Evolutionary conservation across 2,329 filamentous ascomycete genomes (phyloP).

Genomic region (Trichoderma sp.): DNA sequence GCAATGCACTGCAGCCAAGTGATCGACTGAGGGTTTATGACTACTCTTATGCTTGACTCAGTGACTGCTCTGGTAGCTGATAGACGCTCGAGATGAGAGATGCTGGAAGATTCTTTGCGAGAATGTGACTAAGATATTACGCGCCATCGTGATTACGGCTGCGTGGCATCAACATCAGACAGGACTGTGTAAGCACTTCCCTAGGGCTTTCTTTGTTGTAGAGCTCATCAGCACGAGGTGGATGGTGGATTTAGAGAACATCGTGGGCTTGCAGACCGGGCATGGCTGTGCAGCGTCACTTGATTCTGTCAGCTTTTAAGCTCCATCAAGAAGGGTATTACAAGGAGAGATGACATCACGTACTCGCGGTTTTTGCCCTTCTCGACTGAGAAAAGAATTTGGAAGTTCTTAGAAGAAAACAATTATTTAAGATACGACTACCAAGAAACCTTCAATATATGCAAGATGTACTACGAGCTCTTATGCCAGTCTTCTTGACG

Average conservation of each 20-base stretch:
- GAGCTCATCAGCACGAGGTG: neutral
- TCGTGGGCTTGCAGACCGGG: neutral
- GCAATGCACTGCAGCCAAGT: conserved; percentile 9
- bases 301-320: neutral
- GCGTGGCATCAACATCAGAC: neutral
- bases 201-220: neutral
- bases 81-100: neutral
- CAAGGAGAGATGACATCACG: too few relatives aligned
- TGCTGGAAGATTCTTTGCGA: neutral
- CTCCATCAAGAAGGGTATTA: too few relatives aligned
- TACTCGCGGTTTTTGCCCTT: too few relatives aligned
- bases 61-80: neutral
- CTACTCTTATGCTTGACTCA: neutral
- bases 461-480: neutral
- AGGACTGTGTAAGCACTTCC: conserved; percentile 16
- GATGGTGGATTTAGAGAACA: neutral
- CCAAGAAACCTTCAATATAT: too few relatives aligned
- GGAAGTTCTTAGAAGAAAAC: too few relatives aligned
- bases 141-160: neutral
- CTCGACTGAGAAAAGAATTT: too few relatives aligned
- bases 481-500: neutral
- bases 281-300: neutral
- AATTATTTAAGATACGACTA: too few relatives aligned
- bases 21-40: neutral
- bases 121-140: neutral